phyloP scores from a whole-genome alignment of 2,329 filamentous ascomycete genomes.

The Pezicula radicicola region DNA sequence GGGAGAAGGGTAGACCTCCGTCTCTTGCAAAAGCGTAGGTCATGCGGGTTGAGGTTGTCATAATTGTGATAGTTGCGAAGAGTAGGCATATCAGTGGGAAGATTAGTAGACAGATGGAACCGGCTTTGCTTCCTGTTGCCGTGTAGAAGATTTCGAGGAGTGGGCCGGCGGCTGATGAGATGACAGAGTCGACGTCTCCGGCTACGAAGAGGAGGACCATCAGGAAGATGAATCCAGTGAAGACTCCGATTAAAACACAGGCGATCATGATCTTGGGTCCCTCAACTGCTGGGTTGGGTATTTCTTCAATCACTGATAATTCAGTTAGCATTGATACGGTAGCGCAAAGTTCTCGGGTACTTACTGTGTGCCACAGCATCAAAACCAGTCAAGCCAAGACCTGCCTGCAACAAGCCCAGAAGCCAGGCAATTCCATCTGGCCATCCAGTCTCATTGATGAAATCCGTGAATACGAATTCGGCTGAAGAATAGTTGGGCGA shows the following conservation, averaged over 20 bases:
- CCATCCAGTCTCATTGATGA: conserved; percentile 51
- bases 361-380: conserved; percentile 30
- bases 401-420: conserved; percentile 49
- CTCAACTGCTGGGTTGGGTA: conserved; percentile 45
- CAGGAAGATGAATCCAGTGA: conserved; percentile 45
- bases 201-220: conserved; percentile 45
- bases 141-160: conserved; percentile 49
- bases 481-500: conserved; percentile 46
- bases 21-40: conserved; percentile 66
- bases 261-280: conserved; percentile 47
- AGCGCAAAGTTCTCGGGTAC: background rate
- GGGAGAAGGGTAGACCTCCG: conserved; percentile 60
- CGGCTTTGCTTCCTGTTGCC: conserved; percentile 37
- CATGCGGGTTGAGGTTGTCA: conserved; percentile 66
- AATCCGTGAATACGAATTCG: conserved; percentile 51
- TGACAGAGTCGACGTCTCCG: conserved; percentile 45
- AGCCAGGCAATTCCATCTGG: conserved; percentile 46
- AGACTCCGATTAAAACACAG: conserved; percentile 45
- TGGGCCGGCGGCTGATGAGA: conserved; percentile 38
- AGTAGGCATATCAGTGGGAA: conserved; percentile 62
- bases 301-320: conserved; percentile 48
- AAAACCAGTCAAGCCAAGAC: conserved; percentile 49
- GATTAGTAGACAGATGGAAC: conserved; percentile 25
- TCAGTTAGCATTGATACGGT: background rate
- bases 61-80: conserved; percentile 60